Evolutionary conservation across 306 rosid species (phyloP).

Genomic region (Acmispon strigosus): DNA sequence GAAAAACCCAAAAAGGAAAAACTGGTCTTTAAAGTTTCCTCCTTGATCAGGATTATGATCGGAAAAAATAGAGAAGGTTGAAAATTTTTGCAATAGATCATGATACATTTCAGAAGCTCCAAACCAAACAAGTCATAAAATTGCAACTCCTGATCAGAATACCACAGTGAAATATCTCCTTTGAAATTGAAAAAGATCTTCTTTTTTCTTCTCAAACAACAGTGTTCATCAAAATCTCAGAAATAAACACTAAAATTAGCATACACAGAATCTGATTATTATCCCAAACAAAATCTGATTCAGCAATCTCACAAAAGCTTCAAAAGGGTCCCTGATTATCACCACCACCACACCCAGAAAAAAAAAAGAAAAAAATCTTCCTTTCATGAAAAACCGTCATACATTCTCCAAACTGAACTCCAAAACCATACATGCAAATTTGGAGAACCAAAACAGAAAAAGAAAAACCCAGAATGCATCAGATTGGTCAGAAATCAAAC

Average conservation of each 20-base stretch:
- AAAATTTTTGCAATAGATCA: neutral
- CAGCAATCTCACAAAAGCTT: slow-evolving; percentile 20
- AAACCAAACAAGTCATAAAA: slow-evolving; percentile 4
- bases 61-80: neutral
- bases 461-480: slow-evolving; percentile 17
- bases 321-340: slow-evolving; percentile 22
- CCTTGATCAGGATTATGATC: slow-evolving; percentile 17
- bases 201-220: neutral
- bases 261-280: neutral
- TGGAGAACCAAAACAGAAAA: neutral
- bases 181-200: neutral
- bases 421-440: neutral
- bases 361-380: neutral
- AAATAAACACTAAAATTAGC: neutral
- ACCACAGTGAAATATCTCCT: neutral
- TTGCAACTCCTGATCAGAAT: neutral
- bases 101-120: neutral
- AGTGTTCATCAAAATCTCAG: slow-evolving; percentile 5
- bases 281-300: slow-evolving; percentile 4
- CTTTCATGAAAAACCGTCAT: neutral
- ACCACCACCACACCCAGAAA: neutral
- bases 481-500: slow-evolving; percentile 9
- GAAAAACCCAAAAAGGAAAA: neutral
- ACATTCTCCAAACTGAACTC: slow-evolving; percentile 24
- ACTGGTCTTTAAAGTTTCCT: neutral